These are phyloP conservation scores for Saccharomyces hybrid DNA, from an alignment of 1,139 yeast species.

Conservation along the genomic window DNA sequence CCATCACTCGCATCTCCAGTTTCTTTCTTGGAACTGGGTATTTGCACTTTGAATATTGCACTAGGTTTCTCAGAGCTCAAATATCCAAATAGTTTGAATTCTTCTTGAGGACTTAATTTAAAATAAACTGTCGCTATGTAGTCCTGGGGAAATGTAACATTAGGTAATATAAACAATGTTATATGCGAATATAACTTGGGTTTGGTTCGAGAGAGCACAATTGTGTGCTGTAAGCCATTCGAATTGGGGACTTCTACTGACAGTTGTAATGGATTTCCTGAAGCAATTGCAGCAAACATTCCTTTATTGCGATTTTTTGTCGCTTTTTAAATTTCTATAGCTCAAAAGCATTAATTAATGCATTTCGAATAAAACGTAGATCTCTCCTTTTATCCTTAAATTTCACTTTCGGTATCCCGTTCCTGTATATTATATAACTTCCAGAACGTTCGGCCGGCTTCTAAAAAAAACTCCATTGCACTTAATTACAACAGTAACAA, in stretches of 20 bases:
- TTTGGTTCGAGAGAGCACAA: conserved; percentile 30
- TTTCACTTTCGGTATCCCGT: not conserved
- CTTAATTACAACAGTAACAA: not conserved
- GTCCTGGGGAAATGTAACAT: conserved; percentile 52
- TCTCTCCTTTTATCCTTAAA: not conserved
- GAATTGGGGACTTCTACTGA: conserved; percentile 34
- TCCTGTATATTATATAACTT: not conserved
- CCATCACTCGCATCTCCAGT: conserved; percentile 27
- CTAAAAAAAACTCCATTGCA: not conserved
- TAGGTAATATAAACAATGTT: conserved; percentile 71
- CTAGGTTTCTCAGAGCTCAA: conserved; percentile 73
- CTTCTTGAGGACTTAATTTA: conserved; percentile 64
- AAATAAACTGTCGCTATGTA: conserved; percentile 82
- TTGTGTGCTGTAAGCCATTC: conserved; percentile 32
- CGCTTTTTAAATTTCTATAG: not conserved
- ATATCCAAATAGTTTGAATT: conserved; percentile 73
- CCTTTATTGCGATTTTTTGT: not conserved
- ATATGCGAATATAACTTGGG: conserved; percentile 49
- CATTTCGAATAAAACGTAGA: not conserved
- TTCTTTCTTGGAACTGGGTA: conserved; percentile 30
- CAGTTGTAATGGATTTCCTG: conserved; percentile 33
- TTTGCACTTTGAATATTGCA: conserved; percentile 76
- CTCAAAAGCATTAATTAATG: not conserved
- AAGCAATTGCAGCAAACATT: conserved; percentile 35
- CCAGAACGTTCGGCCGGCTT: conserved; percentile 2